These are phyloP conservation scores for Paraphaeosphaeria minitans DNA, from an alignment of 2,329 filamentous ascomycete species.

Conservation along the genomic window DNA sequence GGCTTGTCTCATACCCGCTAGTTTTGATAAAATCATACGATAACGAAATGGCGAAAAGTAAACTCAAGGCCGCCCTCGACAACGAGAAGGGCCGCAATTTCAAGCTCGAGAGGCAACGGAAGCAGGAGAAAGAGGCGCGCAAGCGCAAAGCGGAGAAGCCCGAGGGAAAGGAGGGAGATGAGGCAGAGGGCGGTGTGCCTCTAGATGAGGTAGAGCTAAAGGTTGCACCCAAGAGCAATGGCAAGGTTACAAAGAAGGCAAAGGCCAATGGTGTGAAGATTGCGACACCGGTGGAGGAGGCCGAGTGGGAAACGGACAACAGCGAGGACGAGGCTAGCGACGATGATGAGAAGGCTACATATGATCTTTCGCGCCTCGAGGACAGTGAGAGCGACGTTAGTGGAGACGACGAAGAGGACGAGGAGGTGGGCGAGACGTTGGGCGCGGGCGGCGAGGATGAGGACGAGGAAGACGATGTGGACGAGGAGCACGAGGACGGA, in stretches of 20 bases:
- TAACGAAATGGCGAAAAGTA: slow-evolving; percentile 52
- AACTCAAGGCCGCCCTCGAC: slow-evolving; percentile 64
- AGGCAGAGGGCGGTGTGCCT: slow-evolving; percentile 35
- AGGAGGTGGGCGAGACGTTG: slow-evolving; percentile 52
- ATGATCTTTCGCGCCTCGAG: slow-evolving; percentile 40
- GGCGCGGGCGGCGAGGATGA: slow-evolving; percentile 53
- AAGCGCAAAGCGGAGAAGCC: slow-evolving; percentile 51
- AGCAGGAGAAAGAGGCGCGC: slow-evolving; percentile 62
- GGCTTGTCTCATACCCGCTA: not conserved
- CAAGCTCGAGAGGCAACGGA: slow-evolving; percentile 77
- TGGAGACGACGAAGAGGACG: slow-evolving; percentile 52
- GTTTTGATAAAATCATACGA: slow-evolving; percentile 50
- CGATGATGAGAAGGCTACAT: slow-evolving; percentile 28
- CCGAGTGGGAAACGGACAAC: slow-evolving; percentile 45
- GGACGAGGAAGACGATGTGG: slow-evolving; percentile 55
- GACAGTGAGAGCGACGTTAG: slow-evolving; percentile 43
- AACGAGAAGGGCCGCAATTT: slow-evolving; percentile 68
- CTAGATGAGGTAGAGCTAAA: slow-evolving; percentile 27
- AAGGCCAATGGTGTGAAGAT: slow-evolving; percentile 39
- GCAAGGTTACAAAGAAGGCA: slow-evolving; percentile 34
- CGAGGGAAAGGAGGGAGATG: slow-evolving; percentile 20
- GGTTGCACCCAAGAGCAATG: slow-evolving; percentile 32
- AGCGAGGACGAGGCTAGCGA: slow-evolving; percentile 48
- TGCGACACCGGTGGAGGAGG: slow-evolving; percentile 29
- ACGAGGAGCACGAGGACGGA: slow-evolving; percentile 73